Percentiles rank a stretch among this genome's conserved stretches.
Evolutionary conservation across 2,329 filamentous ascomycete genomes (phyloP).

Genomic region (Aspergillus costaricaensis): DNA sequence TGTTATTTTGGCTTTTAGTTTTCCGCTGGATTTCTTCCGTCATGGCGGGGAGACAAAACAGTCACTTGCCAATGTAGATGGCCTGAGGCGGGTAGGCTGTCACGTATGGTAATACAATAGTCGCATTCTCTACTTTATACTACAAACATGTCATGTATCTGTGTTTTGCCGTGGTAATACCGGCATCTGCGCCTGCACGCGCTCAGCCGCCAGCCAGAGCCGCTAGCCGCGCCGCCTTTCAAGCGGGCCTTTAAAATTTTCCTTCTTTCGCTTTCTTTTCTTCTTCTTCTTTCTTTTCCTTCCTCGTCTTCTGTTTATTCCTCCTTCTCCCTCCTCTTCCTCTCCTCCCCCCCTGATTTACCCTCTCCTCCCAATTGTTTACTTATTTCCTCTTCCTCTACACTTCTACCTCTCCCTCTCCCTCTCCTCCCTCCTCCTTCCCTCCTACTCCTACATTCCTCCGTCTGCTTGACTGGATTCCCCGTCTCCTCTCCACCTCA

Average conservation of each 20-base stretch:
- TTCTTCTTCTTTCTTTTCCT: constrained; percentile 14
- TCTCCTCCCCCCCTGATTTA: constrained; percentile 3
- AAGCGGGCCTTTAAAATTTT: constrained; percentile 1
- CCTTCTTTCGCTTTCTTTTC: constrained; percentile 7
- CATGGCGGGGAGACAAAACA: constrained; percentile 25
- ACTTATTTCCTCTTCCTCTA: background rate
- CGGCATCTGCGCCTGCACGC: constrained; percentile 1
- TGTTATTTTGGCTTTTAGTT: constrained; percentile 9
- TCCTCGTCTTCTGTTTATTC: constrained; percentile 4
- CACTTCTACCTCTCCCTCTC: background rate
- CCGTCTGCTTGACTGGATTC: constrained; percentile 5
- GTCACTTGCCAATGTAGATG: background rate
- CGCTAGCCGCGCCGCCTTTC: background rate
- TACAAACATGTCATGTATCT: too few relatives aligned
- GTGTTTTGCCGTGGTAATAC: background rate
- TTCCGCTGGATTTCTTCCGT: constrained; percentile 23
- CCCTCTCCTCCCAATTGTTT: constrained; percentile 8
- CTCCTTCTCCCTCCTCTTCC: background rate
- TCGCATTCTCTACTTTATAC: background rate
- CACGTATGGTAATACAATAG: constrained; percentile 9
- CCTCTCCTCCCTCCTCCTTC: constrained; percentile 5
- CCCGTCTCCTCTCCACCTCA: constrained; percentile 2
- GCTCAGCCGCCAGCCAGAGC: constrained; percentile 8
- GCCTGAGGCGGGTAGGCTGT: too few relatives aligned
- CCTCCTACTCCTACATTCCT: constrained; percentile 5